Conservation (phyloP, 805 yeast species). For the Gaillardinia entomophila region DNA sequence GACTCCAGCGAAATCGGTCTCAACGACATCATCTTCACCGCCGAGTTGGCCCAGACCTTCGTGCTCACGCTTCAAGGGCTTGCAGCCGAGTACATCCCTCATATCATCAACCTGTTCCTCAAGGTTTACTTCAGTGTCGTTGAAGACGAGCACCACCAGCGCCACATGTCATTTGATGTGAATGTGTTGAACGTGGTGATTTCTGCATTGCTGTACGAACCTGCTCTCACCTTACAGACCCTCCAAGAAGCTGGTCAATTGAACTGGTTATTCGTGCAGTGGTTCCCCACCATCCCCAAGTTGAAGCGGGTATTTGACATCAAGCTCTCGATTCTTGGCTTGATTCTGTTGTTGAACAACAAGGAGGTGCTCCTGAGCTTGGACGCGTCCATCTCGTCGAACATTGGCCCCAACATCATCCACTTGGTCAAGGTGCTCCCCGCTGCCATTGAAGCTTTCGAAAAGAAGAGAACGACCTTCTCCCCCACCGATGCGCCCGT, state of each 20-base stretch:
- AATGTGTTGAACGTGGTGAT: constrained; percentile 57
- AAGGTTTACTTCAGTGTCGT: constrained; percentile 10
- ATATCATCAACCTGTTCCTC: constrained; percentile 33
- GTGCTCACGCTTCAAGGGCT: constrained; percentile 50
- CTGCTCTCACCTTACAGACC: constrained; percentile 47
- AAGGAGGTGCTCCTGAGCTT: constrained; percentile 9
- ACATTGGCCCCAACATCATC: constrained; percentile 48
- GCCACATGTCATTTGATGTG: constrained; percentile 37
- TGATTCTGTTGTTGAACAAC: constrained; percentile 41
- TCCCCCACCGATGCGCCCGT: constrained; percentile 20
- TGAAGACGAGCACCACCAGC: constrained; percentile 21
- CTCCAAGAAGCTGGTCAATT: constrained; percentile 33
- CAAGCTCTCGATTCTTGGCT: constrained; percentile 67
- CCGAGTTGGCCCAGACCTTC: constrained; percentile 61
- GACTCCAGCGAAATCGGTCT: constrained; percentile 43
- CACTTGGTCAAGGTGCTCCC: constrained; percentile 59
- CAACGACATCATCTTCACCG: constrained; percentile 52
- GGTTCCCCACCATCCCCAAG: constrained; percentile 57
- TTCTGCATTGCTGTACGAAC: constrained; percentile 58
- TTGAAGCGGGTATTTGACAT: constrained; percentile 74
- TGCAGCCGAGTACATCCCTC: constrained; percentile 41
- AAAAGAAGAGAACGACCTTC: constrained; percentile 55
- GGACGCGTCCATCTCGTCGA: constrained; percentile 14
- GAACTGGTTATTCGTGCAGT: constrained; percentile 45
- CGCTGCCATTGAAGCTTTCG: constrained; percentile 59